Base-by-base conservation (phyloP, 2,329 filamentous ascomycete genomes). In the Penicillium frequentans region DNA sequence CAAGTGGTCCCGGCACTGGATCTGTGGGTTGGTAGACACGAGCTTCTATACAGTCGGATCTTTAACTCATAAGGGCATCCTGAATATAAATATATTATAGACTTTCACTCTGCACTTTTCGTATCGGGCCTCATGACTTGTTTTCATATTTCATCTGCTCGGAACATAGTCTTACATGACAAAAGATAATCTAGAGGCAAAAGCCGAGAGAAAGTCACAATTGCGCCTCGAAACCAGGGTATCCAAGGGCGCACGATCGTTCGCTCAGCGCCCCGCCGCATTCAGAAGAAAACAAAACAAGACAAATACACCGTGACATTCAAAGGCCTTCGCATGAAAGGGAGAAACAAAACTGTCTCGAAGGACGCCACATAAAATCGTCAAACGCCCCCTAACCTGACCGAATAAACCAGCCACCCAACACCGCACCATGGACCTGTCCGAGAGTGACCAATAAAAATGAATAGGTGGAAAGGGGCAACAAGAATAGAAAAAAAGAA, bases 21-120 rank as follows among this genome's bases (percentile, higher is more conserved):
- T 76, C 68, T 88, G 8, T 88, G 86, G 85, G 78, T 86, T 55
- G 85, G 86, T 1, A 77, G 86, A 61, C 85, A 88, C 70, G 85
- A 88, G 72, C 75, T 86, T 68, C 72, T 88, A 42, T 88, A 88
- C 70, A 86, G 84, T 65, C 77, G 86, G 58, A 88, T 88, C 55
- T 88, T 88, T 70, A 88, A 88, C 73, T 87, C 85, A 50, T 87
- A 65, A 75, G 13, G 19, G 9, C 16, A 33, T 23, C 23, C 19
- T 13, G 8, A 27, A 39, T 42, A 33, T 24, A 24, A 26, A 47
- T 37, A 48, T 24, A 37, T 35, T 49, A 23, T 29, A 45, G 21
- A 27, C 19, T 16, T 54, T 13, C 31, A 24, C n/a, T 27, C 21
- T 42, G 33, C 35, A 60, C 57, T 54, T 16, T 5, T 39, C 26